These are phyloP conservation scores for Dimocarpus longan DNA, from an alignment of 345 rosid species.

Conservation along the genomic window DNA sequence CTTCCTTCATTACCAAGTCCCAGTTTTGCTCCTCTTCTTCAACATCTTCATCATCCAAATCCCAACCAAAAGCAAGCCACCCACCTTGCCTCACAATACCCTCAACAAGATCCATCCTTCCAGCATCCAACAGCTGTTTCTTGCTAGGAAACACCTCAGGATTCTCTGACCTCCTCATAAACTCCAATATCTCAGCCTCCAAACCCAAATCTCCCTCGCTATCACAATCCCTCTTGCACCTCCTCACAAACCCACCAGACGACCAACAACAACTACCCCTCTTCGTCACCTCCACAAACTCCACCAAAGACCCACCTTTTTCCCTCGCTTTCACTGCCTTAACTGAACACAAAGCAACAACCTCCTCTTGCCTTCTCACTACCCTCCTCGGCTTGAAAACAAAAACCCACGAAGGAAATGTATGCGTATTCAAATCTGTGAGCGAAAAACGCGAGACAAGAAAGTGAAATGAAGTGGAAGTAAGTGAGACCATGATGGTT, in stretches of 20 bases:
- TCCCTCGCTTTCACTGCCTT: constrained; percentile 23
- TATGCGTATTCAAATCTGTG: constrained; percentile 32
- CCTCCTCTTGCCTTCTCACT: constrained; percentile 2
- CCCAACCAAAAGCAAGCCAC: constrained; percentile 95
- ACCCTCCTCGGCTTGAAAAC: constrained; percentile 4
- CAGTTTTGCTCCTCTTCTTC: constrained; percentile 27
- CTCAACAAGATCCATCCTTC: constrained; percentile 79
- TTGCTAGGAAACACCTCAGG: constrained; percentile 72
- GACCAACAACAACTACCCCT: constrained; percentile 34
- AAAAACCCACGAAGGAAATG: constrained; percentile 22
- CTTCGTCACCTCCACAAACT: constrained; percentile 35
- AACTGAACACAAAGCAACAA: constrained; percentile 24
- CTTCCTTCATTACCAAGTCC: constrained; percentile 27
- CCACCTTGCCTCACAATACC: constrained; percentile 67
- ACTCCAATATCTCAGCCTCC: constrained; percentile 85
- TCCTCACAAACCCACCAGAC: constrained; percentile 45
- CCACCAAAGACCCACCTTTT: constrained; percentile 16
- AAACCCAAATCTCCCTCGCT: constrained; percentile 51
- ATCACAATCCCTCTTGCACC: constrained; percentile 47
- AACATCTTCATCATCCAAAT: constrained; percentile 45
- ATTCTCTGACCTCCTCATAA: constrained; percentile 63
- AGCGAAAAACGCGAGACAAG: constrained; percentile 29
- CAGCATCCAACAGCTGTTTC: constrained; percentile 59
- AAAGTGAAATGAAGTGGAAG: constrained; percentile 33
- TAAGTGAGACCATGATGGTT: constrained; percentile 74